Conservation (phyloP, 192 early-diverging fungal genomes). For the Coemansia sp. region DNA sequence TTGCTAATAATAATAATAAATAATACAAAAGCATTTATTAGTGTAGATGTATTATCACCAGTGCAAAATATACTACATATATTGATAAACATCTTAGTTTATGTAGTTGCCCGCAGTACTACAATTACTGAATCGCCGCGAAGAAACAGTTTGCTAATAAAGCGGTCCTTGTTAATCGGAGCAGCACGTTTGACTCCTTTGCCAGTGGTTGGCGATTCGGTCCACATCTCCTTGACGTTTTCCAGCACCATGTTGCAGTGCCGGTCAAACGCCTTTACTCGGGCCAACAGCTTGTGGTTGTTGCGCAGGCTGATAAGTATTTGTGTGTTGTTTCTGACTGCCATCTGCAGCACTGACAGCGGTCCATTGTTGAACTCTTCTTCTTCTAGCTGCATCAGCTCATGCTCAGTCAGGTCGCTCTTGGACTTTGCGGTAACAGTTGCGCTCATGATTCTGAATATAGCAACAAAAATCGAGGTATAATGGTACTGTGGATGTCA, state of each 20-base stretch:
- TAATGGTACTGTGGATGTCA: neutral
- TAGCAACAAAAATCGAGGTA: neutral
- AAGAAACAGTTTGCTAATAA: conserved; percentile 97
- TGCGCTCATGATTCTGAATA: conserved; percentile 37
- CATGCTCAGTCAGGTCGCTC: conserved; percentile 62
- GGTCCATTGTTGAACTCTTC: conserved; percentile 96
- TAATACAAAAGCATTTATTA: no score
- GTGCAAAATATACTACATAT: no score
- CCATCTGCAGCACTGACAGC: conserved; percentile 89
- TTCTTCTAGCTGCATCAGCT: conserved; percentile 87
- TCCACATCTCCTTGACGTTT: conserved; percentile 99
- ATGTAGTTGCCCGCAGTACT: conserved; percentile 56
- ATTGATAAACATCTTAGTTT: neutral
- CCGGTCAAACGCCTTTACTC: conserved; percentile 99
- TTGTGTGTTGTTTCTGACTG: conserved; percentile 95
- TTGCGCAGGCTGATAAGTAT: conserved; percentile 96
- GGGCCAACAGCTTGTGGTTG: conserved; percentile 95
- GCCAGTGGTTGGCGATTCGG: conserved; percentile 84
- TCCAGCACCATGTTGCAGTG: conserved; percentile 99
- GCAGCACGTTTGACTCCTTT: conserved; percentile 93
- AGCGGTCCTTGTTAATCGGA: conserved; percentile 96
- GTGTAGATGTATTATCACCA: no score
- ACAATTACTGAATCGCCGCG: conserved; percentile 94
- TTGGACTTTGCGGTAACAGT: conserved; percentile 50
- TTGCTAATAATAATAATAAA: no score